Evolutionary conservation across 306 rosid species (phyloP), one percentile per base, ranked within the genome.

Genomic region (Gynostemma pentaphyllum): DNA sequence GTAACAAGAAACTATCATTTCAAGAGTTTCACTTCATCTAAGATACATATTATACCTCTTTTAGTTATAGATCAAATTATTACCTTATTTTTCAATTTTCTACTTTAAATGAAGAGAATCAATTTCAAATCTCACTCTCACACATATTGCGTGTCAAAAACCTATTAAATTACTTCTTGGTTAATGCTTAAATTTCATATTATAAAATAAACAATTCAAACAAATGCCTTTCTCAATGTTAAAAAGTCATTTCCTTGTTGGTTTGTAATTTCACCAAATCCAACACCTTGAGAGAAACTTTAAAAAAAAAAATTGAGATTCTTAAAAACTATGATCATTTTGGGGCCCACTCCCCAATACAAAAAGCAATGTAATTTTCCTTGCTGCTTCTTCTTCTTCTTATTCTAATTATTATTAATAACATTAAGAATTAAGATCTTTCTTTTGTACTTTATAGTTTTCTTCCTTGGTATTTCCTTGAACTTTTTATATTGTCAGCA

Each of bases 401-500:
- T 1, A 6, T 34, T n/a, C n/a, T 1, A 34, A 34, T 34, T 4
- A 34, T 34, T 4, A 34, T 4, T 34, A 34, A 34, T 34, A 34
- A 34, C 9, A 34, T 37, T 2, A 37, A 37, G 1, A 37, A 37
- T 37, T 5, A 52, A 52, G 10, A 27, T 15, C 22, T 53, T 28
- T 27, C 5, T 27, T 52, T 14, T 52, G 36, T 51, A 51, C 57
- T 13, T 47, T 47, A 34, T 34, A 34, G 39, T 18, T 9, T 53
- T 22, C 60, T 52, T 52, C 56, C 56, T 51, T 23, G 34, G 4
- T 51, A 51, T 51, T 51, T 51, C 57, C 57, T 53, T 13, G n/a
- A 28, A 14, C 23, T 29, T 54, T 54, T 54, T 10, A 27, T 11
- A 32, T 55, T 55, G 44, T 55, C 62, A 32, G 9, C 42, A 55